Base-by-base conservation (phyloP, 2,329 filamentous ascomycete species). In the Hypoxylon sp. region DNA sequence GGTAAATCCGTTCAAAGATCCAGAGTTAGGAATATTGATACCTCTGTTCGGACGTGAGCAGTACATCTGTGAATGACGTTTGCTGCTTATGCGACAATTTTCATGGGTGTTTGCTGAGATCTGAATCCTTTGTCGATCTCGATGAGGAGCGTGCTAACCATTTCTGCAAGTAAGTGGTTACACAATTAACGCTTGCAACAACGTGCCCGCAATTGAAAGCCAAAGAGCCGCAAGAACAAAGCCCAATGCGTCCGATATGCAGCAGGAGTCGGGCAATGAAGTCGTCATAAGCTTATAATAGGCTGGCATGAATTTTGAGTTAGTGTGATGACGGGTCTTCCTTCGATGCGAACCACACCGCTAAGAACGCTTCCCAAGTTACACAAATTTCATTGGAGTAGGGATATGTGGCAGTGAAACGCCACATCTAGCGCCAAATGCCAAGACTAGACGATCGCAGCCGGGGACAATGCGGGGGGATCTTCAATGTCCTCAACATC, bases 141-240 rank as follows among this genome's bases (percentile, higher is more conserved):
- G 46, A 58, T 58, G 44, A 27, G 6, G 7, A 57, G 21, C 7
- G n/a, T 35, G 39, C 39, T 47, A 6, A 32, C 27, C 27, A 48
- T 57, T 48, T 17, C 48, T 57, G 54, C 29, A 35, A 58, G 29
- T 19, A 42, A 42, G 39, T 10, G 19, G 31, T 58, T 42, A 50
- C 44, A 17, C 44, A 27, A 50, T 29, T 19, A 37, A 39, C 31
- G 31, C 54, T 57, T 19, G 13, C 39, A 35, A 57, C 54, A 57
- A 47, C 19, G 4, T 35, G 11, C n/a, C 44, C 10, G 10, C 27
- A 19, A 6, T 17, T 17, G 39, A 47, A 35, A 56, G 29, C 35
- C 27, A 47, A 37, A 56, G 54, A 56, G 39, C 53, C 53, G 53
- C 53, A 55, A 32, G 37, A 21, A 55, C 17, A 31, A 55, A 32